A percentile compares a stretch with the other conserved stretches of the same genome.
Conservation (phyloP, 192 early-diverging fungal species). For the Coemansia sp. region DNA sequence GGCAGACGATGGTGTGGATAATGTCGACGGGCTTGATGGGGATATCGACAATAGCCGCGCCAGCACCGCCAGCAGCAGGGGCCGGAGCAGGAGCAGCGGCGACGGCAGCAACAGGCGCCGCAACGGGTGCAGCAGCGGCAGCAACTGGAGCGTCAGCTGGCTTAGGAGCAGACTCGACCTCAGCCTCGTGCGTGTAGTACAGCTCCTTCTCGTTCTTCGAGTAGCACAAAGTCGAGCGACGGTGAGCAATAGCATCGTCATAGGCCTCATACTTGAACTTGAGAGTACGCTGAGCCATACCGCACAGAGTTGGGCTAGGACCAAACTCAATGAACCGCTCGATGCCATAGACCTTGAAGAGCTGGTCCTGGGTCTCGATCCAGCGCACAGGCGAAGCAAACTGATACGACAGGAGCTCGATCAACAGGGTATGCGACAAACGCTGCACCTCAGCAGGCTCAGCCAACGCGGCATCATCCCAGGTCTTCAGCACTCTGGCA, state of each 20-base stretch:
- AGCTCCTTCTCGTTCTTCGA: constrained; percentile 92
- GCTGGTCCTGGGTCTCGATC: constrained; percentile 96
- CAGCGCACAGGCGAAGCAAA: constrained; percentile 95
- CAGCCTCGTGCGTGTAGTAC: constrained; percentile 87
- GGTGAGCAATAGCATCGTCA: constrained; percentile 89
- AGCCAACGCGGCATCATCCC: constrained; percentile 68
- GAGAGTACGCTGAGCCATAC: constrained; percentile 92
- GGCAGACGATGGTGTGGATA: constrained; percentile 81
- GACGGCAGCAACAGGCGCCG: constrained; percentile 60
- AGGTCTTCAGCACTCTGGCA: constrained; percentile 75
- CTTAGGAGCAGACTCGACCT: constrained; percentile 60
- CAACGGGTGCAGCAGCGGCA: constrained; percentile 55
- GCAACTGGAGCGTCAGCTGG: constrained; percentile 55
- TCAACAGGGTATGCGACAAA: constrained; percentile 82
- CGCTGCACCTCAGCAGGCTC: constrained; percentile 82
- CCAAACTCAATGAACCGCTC: constrained; percentile 93
- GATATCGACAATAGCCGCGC: constrained; percentile 72
- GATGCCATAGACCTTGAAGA: constrained; percentile 87
- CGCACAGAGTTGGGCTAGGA: constrained; percentile 88
- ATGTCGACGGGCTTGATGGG: constrained; percentile 84
- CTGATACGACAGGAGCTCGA: constrained; percentile 93
- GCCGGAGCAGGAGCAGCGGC: constrained; percentile 59
- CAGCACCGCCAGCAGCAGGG: constrained; percentile 48
- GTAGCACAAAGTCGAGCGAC: constrained; percentile 86
- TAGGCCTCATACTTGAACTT: constrained; percentile 97